Evolutionary conservation across 1,284 basidiomycete species (phyloP), one percentile per base, ranked within the genome.

Genomic region (Sanguinoderma infundibulare): DNA sequence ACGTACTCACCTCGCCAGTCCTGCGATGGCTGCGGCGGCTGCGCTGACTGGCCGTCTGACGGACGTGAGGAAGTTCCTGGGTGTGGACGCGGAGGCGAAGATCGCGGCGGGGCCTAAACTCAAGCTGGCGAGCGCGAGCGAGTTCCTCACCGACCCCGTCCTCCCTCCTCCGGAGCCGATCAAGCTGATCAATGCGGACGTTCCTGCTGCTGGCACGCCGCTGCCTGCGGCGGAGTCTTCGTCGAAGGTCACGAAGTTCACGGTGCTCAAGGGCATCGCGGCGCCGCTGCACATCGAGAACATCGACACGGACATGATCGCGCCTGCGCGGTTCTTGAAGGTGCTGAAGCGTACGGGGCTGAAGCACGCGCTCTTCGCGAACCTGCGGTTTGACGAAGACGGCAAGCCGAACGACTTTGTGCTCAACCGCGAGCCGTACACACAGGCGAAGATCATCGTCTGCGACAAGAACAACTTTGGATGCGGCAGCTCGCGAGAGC

Each of bases 251-350:
- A 81, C 84, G 71, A 93, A 92, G 71, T 98, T 98, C 76, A 88
- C 81, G 53, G 74, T 92, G 55, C 78, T 96, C 66, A 91, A 90
- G 76, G 95, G 95, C 44, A 87, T 95, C 64, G 87, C 93, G 30
- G 95, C 95, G 3, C 94, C 94, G n/a, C 76, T 98, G 76, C 87
- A 92, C 75, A 92, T 95, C 63, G 89, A 94, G 70, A 98, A 98
- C 73, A 90, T 98, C 65, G 96, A 98, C 77, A 98, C 96, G 55
- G 96, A 98, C 74, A 95, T 94, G 90, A 97, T 98, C 75, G 97
- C 98, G 72, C 96, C 96, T 5, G 96, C 96, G 74, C 93, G 95
- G 74, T 98, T 97, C 82, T 79, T 98, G 76, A 98, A 98, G 80
- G 97, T 95, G 5, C 79, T 98, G 67, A 95, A 97, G 79, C 87